A percentile compares a stretch with the other conserved stretches of the same genome.
These are phyloP conservation scores for Serpula lacrymans DNA, from an alignment of 768 basidiomycete genomes.

Conservation along the genomic window DNA sequence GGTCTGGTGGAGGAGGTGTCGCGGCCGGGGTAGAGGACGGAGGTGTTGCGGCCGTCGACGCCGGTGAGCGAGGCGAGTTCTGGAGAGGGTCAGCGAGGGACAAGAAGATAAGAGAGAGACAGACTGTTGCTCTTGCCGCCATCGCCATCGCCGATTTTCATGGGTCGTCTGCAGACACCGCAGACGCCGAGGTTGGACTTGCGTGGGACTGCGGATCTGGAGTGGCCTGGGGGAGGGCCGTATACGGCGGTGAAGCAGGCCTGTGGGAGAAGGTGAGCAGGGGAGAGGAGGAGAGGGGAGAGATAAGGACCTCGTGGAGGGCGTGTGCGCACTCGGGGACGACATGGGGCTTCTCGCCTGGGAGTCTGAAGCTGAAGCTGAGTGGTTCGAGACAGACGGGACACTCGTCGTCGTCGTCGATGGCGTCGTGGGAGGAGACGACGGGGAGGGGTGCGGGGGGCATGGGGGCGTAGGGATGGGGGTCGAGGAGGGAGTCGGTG, in stretches of 20 bases:
- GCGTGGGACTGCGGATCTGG: slow-evolving; percentile 51
- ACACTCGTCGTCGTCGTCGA: slow-evolving; percentile 85
- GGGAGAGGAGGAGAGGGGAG: neutral
- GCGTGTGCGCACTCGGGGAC: slow-evolving; percentile 97
- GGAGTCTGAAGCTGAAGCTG: slow-evolving; percentile 86
- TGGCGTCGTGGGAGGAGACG: slow-evolving; percentile 58
- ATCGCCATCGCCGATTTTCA: slow-evolving; percentile 92
- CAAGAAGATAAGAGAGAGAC: slow-evolving; percentile 14
- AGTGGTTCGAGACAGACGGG: slow-evolving; percentile 96
- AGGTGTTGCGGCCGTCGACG: slow-evolving; percentile 61
- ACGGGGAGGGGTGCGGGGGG: slow-evolving; percentile 67
- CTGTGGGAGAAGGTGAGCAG: slow-evolving; percentile 32
- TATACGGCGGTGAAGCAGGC: slow-evolving; percentile 98
- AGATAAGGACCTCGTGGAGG: slow-evolving; percentile 75
- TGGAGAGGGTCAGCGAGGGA: slow-evolving; percentile 29
- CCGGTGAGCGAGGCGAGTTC: slow-evolving; percentile 94
- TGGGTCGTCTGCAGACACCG: slow-evolving; percentile 93
- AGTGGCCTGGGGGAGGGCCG: slow-evolving; percentile 71
- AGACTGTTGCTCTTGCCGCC: slow-evolving; percentile 84
- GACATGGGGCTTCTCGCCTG: slow-evolving; percentile 96
- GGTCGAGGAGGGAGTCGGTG: slow-evolving; percentile 35
- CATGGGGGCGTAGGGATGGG: slow-evolving; percentile 60
- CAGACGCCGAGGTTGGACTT: slow-evolving; percentile 90
- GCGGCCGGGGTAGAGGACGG: slow-evolving; percentile 66
- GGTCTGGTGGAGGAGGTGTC: slow-evolving; percentile 53